These are phyloP conservation scores for Ilex asprella DNA, from an alignment of 257 asterid species.

Conservation along the genomic window DNA sequence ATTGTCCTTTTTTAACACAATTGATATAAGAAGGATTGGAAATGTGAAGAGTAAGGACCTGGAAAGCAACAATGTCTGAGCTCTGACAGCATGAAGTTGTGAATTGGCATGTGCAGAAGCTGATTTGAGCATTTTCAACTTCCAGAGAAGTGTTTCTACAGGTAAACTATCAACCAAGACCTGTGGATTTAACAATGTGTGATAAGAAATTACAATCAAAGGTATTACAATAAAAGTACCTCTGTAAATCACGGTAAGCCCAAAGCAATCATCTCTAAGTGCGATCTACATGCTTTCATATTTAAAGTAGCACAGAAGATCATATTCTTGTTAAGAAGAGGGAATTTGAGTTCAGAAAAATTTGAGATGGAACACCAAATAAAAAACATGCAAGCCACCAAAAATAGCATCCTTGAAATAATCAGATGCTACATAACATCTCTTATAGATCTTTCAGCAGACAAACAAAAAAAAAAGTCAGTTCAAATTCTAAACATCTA, in stretches of 20 bases:
- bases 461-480: too few relatives aligned
- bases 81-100: conserved; percentile 85
- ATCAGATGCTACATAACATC: too few relatives aligned
- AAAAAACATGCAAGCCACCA: neutral
- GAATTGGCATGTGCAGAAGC: conserved; percentile 69
- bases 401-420: neutral
- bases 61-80: conserved; percentile 63
- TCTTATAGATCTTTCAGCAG: too few relatives aligned
- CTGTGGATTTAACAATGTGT: conserved; percentile 29
- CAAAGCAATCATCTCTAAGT: too few relatives aligned
- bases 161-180: conserved; percentile 41
- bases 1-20: too few relatives aligned
- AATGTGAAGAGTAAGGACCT: conserved; percentile 32
- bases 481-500: neutral
- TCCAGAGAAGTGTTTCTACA: conserved; percentile 53
- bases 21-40: neutral
- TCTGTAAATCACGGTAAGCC: too few relatives aligned
- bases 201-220: neutral
- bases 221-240: too few relatives aligned
- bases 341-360: too few relatives aligned
- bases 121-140: conserved; percentile 60
- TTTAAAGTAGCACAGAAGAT: too few relatives aligned
- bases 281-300: too few relatives aligned
- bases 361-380: neutral
- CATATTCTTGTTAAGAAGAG: too few relatives aligned